Conservation (phyloP, 495 filamentous ascomycete genomes). For the Chaetomium tenue region DNA sequence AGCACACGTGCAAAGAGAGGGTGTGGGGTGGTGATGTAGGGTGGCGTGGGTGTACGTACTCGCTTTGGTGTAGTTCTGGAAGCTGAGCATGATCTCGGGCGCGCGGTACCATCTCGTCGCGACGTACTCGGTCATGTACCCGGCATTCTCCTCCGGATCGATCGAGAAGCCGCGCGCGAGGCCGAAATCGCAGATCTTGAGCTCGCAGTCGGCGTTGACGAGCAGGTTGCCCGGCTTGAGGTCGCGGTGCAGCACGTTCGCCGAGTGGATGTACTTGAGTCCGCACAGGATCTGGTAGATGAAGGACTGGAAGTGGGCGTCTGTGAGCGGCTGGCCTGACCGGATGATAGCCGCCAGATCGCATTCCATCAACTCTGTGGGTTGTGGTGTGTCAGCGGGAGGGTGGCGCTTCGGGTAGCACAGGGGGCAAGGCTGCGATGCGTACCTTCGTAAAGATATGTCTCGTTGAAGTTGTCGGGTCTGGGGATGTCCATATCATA, state of each 20-base stretch:
- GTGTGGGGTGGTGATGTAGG: neutral
- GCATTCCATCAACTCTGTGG: conserved; percentile 95
- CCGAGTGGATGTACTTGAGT: conserved; percentile 97
- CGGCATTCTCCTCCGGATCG: conserved; percentile 96
- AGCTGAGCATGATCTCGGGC: conserved; percentile 98
- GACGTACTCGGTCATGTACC: conserved; percentile 99
- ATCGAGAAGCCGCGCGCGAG: conserved; percentile 94
- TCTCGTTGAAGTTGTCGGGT: conserved; percentile 98
- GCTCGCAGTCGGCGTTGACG: conserved; percentile 97
- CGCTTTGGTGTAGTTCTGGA: conserved; percentile 99
- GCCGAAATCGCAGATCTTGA: conserved; percentile 99
- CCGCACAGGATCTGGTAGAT: conserved; percentile 95
- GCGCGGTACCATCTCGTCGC: conserved; percentile 98
- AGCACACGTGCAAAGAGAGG: neutral
- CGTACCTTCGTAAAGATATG: conserved; percentile 95
- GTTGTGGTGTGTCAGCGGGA: conserved; percentile 23
- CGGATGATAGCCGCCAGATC: conserved; percentile 97
- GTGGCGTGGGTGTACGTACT: conserved; percentile 55
- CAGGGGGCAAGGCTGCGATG: neutral
- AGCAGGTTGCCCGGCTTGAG: conserved; percentile 95
- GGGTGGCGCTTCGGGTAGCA: neutral
- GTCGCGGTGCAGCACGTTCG: conserved; percentile 94
- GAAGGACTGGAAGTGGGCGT: conserved; percentile 94
- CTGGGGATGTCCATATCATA: conserved; percentile 99
- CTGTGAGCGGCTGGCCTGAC: conserved; percentile 91